These are phyloP conservation scores for Solanum medicagineum DNA, from an alignment of 257 asterid genomes.

Conservation along the genomic window DNA sequence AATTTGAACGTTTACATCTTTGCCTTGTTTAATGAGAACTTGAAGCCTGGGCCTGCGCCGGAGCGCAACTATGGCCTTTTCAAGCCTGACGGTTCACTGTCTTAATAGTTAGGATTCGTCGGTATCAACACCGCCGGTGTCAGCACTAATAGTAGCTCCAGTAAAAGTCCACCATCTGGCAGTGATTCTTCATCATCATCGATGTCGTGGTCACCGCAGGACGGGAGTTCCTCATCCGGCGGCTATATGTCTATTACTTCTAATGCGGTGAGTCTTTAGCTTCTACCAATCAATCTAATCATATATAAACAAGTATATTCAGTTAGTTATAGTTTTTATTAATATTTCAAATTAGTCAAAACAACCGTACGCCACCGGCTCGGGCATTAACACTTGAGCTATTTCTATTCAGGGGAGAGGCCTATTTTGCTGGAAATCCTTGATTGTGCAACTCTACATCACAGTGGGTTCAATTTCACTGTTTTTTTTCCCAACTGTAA, in stretches of 20 bases:
- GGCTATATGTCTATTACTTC: slow-evolving; percentile 43
- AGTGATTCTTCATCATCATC: neutral
- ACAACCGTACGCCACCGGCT: neutral
- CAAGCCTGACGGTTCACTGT: slow-evolving; percentile 73
- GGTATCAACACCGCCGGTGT: neutral
- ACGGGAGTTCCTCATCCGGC: slow-evolving; percentile 16
- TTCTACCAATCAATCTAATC: too few species aligned
- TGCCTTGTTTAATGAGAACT: slow-evolving; percentile 84
- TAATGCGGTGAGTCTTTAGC: slow-evolving; percentile 35
- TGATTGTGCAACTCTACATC: neutral
- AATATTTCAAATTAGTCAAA: neutral
- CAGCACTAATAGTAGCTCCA: neutral
- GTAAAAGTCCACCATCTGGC: neutral
- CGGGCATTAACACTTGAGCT: neutral
- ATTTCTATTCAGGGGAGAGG: neutral
- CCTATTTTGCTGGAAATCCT: neutral
- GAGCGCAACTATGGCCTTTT: slow-evolving; percentile 82
- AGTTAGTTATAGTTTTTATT: neutral
- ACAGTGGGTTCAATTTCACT: neutral
- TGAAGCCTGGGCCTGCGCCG: slow-evolving; percentile 80
- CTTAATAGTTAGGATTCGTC: neutral
- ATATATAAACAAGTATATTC: neutral
- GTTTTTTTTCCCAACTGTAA: neutral
- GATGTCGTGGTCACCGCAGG: slow-evolving; percentile 12
- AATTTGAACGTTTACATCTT: slow-evolving; percentile 56